These are phyloP conservation scores for Trametes polyzona DNA, from an alignment of 1,284 basidiomycete species.

Conservation along the genomic window DNA sequence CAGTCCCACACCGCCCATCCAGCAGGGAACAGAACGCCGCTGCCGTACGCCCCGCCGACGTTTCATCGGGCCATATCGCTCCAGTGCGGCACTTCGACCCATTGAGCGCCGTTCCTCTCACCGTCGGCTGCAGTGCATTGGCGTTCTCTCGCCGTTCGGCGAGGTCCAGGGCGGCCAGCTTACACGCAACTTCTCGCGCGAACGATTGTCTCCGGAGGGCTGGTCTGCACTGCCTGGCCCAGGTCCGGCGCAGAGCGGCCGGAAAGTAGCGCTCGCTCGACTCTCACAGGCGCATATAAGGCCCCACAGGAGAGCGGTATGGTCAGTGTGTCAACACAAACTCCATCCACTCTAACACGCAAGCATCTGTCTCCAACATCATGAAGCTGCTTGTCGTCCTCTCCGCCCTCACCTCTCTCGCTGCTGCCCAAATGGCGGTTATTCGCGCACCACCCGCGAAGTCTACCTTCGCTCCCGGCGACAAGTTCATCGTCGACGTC, in stretches of 20 bases:
- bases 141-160: not conserved
- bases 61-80: not conserved
- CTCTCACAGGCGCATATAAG: not conserved
- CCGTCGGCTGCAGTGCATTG: not conserved
- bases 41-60: not conserved
- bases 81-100: not conserved
- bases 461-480: conserved; percentile 9
- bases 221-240: conserved; percentile 2
- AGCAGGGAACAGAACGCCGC: not conserved
- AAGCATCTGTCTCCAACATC: not conserved
- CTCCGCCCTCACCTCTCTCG: conserved; percentile 3
- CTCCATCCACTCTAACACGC: not conserved
- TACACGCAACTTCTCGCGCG: not conserved
- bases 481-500: conserved; percentile 19
- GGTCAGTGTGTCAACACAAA: not conserved
- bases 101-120: not conserved
- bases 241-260: conserved; percentile 6
- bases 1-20: not conserved
- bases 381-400: conserved; percentile 4
- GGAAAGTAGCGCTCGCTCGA: not conserved
- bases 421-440: conserved; percentile 13
- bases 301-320: not conserved
- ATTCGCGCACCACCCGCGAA: conserved; percentile 11
- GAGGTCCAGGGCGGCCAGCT: not conserved
- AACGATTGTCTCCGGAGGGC: not conserved